Percentiles rank a stretch among this genome's conserved stretches.
These are phyloP conservation scores for Aphanomyces euteiches DNA, from an alignment of 352 stramenopile genomes.

Conservation along the genomic window DNA sequence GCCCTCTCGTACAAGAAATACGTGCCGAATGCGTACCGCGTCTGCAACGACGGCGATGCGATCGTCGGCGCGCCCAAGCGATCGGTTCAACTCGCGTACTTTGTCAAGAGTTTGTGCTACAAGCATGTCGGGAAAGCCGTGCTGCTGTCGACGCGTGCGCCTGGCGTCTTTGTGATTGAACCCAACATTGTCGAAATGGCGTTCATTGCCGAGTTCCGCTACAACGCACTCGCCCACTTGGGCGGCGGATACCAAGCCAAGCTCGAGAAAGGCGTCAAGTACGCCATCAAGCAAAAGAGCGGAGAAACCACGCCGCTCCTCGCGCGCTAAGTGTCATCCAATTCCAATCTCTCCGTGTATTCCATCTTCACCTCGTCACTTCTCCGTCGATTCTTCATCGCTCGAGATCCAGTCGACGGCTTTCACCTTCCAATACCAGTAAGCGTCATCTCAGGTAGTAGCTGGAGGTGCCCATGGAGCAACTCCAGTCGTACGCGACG, in stretches of 20 bases:
- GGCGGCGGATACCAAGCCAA: constrained; percentile 21
- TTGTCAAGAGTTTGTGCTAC: constrained; percentile 30
- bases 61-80: constrained; percentile 34
- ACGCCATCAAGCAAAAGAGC: constrained; percentile 4
- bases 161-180: constrained; percentile 35
- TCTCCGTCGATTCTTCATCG: no score
- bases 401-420: no score
- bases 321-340: no score
- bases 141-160: constrained; percentile 30
- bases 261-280: constrained; percentile 25
- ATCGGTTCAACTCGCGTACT: constrained; percentile 19
- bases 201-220: constrained; percentile 32
- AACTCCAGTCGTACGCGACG: no score
- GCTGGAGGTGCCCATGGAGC: no score
- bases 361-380: no score
- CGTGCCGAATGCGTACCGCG: constrained; percentile 31
- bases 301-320: no score
- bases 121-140: constrained; percentile 36
- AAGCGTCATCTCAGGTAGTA: no score
- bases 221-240: constrained; percentile 29
- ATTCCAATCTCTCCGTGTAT: no score
- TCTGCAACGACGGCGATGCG: constrained; percentile 36
- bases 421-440: no score
- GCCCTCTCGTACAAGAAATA: constrained; percentile 25
- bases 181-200: constrained; percentile 39